Percentiles rank a stretch among this genome's conserved stretches.
Conservation (phyloP, 441 rosid genomes). For the Geranium incanum region DNA sequence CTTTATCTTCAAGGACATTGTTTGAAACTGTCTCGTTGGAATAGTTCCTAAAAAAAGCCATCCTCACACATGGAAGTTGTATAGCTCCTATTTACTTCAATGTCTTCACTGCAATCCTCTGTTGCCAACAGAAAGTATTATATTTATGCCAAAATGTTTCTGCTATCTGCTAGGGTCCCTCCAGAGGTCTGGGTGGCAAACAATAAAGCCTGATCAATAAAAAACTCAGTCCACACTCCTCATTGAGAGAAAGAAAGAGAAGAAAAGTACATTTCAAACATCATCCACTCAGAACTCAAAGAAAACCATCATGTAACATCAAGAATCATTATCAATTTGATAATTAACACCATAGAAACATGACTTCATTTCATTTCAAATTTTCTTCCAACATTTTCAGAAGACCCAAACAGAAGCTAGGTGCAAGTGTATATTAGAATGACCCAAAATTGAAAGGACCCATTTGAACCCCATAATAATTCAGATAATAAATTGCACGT, state of each 20-base stretch:
- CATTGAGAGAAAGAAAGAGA: background rate
- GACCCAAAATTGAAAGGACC: background rate
- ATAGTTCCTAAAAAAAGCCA: constrained; percentile 88
- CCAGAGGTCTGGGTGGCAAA: constrained; percentile 6
- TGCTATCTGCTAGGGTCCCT: constrained; percentile 5
- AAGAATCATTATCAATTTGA: constrained; percentile 3
- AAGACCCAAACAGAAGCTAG: background rate
- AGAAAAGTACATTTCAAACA: background rate
- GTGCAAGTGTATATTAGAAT: background rate
- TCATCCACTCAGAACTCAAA: background rate
- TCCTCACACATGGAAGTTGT: constrained; percentile 40
- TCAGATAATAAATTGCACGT: background rate
- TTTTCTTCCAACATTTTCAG: constrained; percentile 9
- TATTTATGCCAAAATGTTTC: background rate
- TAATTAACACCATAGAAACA: background rate
- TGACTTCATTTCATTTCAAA: background rate
- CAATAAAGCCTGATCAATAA: background rate
- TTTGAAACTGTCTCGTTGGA: constrained; percentile 50
- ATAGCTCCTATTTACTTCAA: constrained; percentile 3
- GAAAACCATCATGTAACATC: background rate
- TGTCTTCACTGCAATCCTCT: background rate
- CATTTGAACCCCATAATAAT: background rate
- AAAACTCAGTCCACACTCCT: background rate
- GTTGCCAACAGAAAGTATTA: constrained; percentile 5
- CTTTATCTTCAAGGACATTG: constrained; percentile 54